A percentile compares a stretch with the other conserved stretches of the same genome.
Evolutionary conservation across 2,329 filamentous ascomycete genomes (phyloP).

Genomic region (Ceratocystis cacaofunesta): DNA sequence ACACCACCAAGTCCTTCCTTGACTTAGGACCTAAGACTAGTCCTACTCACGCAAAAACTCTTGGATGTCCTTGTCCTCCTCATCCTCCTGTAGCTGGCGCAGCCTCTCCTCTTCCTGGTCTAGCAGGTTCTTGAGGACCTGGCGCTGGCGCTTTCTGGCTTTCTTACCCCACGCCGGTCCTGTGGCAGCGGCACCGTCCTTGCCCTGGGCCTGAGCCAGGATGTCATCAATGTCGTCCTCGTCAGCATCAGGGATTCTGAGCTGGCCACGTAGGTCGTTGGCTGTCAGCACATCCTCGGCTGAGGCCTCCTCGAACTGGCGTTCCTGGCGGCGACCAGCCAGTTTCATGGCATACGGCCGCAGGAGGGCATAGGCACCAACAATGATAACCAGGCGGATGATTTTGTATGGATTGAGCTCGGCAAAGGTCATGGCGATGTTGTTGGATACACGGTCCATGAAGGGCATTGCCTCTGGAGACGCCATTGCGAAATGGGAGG

Average conservation of each 20-base stretch:
- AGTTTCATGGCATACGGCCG: constrained; percentile 60
- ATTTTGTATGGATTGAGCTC: constrained; percentile 38
- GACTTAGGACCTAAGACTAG: neutral
- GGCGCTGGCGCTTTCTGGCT: constrained; percentile 17
- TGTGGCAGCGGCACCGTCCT: constrained; percentile 1
- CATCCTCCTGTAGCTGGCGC: constrained; percentile 41
- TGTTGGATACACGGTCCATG: constrained; percentile 25
- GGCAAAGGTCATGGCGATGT: constrained; percentile 35
- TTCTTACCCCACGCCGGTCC: constrained; percentile 18
- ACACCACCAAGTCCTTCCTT: neutral
- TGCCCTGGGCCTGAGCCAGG: constrained; percentile 6
- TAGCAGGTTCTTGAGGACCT: constrained; percentile 49
- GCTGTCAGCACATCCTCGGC: constrained; percentile 44
- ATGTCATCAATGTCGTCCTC: constrained; percentile 26
- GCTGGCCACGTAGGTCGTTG: constrained; percentile 46
- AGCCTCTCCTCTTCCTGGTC: constrained; percentile 46
- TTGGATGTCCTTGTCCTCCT: constrained; percentile 61
- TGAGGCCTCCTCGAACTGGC: constrained; percentile 46
- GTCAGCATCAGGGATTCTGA: constrained; percentile 39
- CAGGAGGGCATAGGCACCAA: constrained; percentile 58
- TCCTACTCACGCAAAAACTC: constrained; percentile 40
- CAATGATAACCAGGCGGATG: constrained; percentile 56
- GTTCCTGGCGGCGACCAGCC: constrained; percentile 47
- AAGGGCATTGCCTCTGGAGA: constrained; percentile 8
- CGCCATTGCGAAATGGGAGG: constrained; percentile 7